Evolutionary conservation across 1,139 yeast species (phyloP).

Genomic region (Blastobotrys proliferans): DNA sequence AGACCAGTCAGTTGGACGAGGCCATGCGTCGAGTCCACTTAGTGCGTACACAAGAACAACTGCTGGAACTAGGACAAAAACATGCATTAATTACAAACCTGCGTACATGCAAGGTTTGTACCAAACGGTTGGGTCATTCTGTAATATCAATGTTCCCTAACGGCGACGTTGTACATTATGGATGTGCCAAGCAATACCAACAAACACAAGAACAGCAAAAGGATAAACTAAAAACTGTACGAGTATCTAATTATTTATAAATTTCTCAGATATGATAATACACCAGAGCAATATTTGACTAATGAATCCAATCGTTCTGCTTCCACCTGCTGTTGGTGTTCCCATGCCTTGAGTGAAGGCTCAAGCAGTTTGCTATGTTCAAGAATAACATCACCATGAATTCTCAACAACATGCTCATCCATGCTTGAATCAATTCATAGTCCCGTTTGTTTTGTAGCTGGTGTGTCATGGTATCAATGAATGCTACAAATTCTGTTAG

Average conservation of each 20-base stretch:
- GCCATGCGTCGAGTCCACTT: slow-evolving; percentile 40
- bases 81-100: slow-evolving; percentile 39
- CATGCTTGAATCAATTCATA: slow-evolving; percentile 75
- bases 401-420: slow-evolving; percentile 65
- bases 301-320: slow-evolving; percentile 58
- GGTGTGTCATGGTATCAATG: slow-evolving; percentile 59
- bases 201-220: slow-evolving; percentile 17
- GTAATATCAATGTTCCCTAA: slow-evolving; percentile 53
- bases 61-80: slow-evolving; percentile 39
- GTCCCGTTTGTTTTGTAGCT: slow-evolving; percentile 54
- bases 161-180: slow-evolving; percentile 64
- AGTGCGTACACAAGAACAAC: slow-evolving; percentile 35
- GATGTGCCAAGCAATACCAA: slow-evolving; percentile 44
- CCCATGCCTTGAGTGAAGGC: slow-evolving; percentile 49
- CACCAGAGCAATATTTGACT: slow-evolving; percentile 81
- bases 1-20: slow-evolving; percentile 23
- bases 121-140: slow-evolving; percentile 56
- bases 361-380: slow-evolving; percentile 21
- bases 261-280: slow-evolving; percentile 54
- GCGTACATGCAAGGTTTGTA: slow-evolving; percentile 57
- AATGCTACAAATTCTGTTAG: slow-evolving; percentile 62
- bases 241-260: slow-evolving; percentile 5
- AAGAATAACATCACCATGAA: slow-evolving; percentile 79
- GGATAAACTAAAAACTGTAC: slow-evolving; percentile 9
- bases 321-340: slow-evolving; percentile 40